A percentile compares a stretch with the other conserved stretches of the same genome.
Conservation (phyloP, 2,329 filamentous ascomycete species). For the Nigrospora osmanthi region DNA sequence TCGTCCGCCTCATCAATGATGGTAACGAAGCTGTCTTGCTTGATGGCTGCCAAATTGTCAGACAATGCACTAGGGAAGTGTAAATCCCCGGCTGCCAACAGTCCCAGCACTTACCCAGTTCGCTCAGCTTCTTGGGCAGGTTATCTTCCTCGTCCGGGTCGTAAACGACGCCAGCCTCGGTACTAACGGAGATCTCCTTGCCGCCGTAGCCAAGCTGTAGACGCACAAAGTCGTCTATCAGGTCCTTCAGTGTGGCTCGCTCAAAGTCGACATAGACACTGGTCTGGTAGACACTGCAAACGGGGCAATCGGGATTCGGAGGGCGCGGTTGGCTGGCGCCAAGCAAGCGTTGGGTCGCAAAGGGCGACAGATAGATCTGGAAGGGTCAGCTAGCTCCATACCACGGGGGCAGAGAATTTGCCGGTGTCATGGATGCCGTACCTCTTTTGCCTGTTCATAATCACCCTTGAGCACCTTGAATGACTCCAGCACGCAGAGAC, state of each 20-base stretch:
- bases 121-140: slow-evolving; percentile 66
- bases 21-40: slow-evolving; percentile 68
- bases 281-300: slow-evolving; percentile 69
- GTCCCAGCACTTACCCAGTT: slow-evolving; percentile 50
- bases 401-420: neutral
- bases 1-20: slow-evolving; percentile 77
- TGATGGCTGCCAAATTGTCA: slow-evolving; percentile 45
- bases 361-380: slow-evolving; percentile 71
- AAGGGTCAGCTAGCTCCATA: neutral
- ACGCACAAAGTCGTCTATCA: slow-evolving; percentile 70
- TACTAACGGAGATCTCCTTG: slow-evolving; percentile 69
- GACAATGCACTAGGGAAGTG: too few species aligned
- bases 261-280: slow-evolving; percentile 61
- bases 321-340: slow-evolving; percentile 46
- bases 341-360: slow-evolving; percentile 49
- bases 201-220: slow-evolving; percentile 67
- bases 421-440: slow-evolving; percentile 18
- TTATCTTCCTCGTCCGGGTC: slow-evolving; percentile 87
- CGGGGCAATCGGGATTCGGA: slow-evolving; percentile 76
- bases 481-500: slow-evolving; percentile 83
- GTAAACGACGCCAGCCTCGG: slow-evolving; percentile 71
- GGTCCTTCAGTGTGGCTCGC: slow-evolving; percentile 66
- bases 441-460: slow-evolving; percentile 66
- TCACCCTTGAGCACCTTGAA: slow-evolving; percentile 81
- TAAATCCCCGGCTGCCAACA: neutral